phyloP scores from a whole-genome alignment of 805 yeast genomes.

The Wickerhamomyces tratensis region DNA sequence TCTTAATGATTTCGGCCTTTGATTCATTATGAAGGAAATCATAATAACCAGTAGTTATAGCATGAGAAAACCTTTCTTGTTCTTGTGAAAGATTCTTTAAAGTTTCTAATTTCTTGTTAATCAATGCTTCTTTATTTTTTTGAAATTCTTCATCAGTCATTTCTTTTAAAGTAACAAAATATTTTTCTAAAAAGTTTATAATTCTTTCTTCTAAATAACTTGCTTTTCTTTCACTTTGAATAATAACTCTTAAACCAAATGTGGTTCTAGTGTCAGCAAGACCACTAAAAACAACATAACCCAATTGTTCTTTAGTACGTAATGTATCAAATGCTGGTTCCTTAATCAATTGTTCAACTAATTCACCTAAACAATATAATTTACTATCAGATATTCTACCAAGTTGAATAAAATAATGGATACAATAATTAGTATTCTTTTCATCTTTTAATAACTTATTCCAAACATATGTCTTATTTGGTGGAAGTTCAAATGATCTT shows the following conservation, averaged over 20 bases:
- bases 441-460: slow-evolving; percentile 48
- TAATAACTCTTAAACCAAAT: slow-evolving; percentile 60
- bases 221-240: slow-evolving; percentile 78
- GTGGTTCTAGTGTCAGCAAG: slow-evolving; percentile 59
- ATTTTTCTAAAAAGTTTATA: slow-evolving; percentile 45
- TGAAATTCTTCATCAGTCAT: slow-evolving; percentile 58
- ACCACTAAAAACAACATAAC: slow-evolving; percentile 87
- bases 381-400: slow-evolving; percentile 38
- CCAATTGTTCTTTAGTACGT: slow-evolving; percentile 91
- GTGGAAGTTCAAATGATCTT: slow-evolving; percentile 33
- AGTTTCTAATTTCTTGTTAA: slow-evolving; percentile 57
- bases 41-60: slow-evolving; percentile 68
- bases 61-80: slow-evolving; percentile 49
- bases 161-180: slow-evolving; percentile 34
- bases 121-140: slow-evolving; percentile 60
- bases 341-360: slow-evolving; percentile 61
- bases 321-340: slow-evolving; percentile 88
- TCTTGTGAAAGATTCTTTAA: slow-evolving; percentile 77
- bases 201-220: slow-evolving; percentile 71
- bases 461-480: slow-evolving; percentile 31
- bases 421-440: slow-evolving; percentile 72
- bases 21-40: slow-evolving; percentile 54
- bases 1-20: slow-evolving; percentile 47
- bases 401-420: slow-evolving; percentile 68
- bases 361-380: slow-evolving; percentile 42